Percentiles rank a stretch among this genome's conserved stretches.
Conservation (phyloP, 371 early-diverging fungal species). For the Lichtheimia corymbifera region DNA sequence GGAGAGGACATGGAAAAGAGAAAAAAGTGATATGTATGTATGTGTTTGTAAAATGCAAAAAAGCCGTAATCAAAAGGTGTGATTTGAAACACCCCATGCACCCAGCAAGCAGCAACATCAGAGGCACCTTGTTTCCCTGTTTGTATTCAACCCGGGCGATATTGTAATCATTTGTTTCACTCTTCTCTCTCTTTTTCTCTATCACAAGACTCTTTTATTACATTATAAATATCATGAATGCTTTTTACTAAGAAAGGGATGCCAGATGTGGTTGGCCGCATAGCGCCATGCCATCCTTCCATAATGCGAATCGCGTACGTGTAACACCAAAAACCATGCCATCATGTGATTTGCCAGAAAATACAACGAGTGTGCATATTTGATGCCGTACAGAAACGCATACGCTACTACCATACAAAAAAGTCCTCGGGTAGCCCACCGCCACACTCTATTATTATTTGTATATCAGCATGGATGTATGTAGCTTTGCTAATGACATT, state of each 20-base stretch:
- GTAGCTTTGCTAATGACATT: too few relatives aligned
- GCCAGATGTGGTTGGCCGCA: slow-evolving; percentile 28
- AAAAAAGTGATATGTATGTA: slow-evolving; percentile 5
- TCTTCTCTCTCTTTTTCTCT: neutral
- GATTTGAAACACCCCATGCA: slow-evolving; percentile 7
- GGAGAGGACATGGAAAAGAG: slow-evolving; percentile 5
- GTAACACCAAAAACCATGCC: slow-evolving; percentile 44
- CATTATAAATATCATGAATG: slow-evolving; percentile 28
- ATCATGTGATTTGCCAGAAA: slow-evolving; percentile 44
- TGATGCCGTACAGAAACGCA: slow-evolving; percentile 50
- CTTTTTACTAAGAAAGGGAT: slow-evolving; percentile 35
- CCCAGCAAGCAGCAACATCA: neutral
- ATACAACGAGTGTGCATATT: slow-evolving; percentile 52
- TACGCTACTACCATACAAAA: slow-evolving; percentile 39
- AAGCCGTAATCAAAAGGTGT: neutral
- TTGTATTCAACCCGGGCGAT: slow-evolving; percentile 2
- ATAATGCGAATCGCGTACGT: slow-evolving; percentile 41
- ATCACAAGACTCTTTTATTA: neutral
- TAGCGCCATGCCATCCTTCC: slow-evolving; percentile 33
- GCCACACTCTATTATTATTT: slow-evolving; percentile 25
- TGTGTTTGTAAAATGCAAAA: slow-evolving; percentile 1
- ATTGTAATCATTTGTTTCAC: slow-evolving; percentile 2
- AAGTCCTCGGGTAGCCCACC: slow-evolving; percentile 30
- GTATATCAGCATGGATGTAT: neutral
- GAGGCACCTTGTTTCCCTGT: neutral